Percentiles rank a stretch among this genome's conserved stretches.
Evolutionary conservation across 2,329 filamentous ascomycete species (phyloP).

Genomic region (Neonectria punicea): DNA sequence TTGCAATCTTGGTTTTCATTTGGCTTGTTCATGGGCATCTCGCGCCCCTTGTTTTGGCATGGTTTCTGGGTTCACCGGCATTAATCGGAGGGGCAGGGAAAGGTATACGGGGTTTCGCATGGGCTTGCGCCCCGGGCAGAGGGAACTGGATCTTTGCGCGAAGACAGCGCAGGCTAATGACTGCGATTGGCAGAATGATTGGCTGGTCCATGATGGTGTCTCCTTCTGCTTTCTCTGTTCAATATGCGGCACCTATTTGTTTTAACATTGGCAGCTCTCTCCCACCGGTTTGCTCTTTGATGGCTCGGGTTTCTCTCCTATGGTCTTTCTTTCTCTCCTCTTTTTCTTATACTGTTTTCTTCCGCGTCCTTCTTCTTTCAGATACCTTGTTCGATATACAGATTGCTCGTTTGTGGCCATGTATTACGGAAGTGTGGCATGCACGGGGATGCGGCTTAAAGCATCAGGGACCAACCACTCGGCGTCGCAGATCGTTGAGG

Average conservation of each 20-base stretch:
- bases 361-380: conserved; percentile 47
- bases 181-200: conserved; percentile 55
- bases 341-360: conserved; percentile 36
- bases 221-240: conserved; percentile 55
- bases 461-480: conserved; percentile 20
- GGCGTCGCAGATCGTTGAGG: conserved; percentile 36
- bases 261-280: conserved; percentile 47
- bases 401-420: conserved; percentile 46
- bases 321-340: conserved; percentile 36
- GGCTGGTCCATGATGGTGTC: conserved; percentile 62
- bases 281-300: conserved; percentile 23
- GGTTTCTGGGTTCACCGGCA: conserved; percentile 40
- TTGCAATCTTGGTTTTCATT: conserved; percentile 25
- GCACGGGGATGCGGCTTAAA: conserved; percentile 30
- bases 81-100: conserved; percentile 43
- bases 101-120: conserved; percentile 44
- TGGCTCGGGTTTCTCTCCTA: conserved; percentile 37
- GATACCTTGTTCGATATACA: conserved; percentile 72
- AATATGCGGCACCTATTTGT: conserved; percentile 52
- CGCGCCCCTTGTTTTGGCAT: conserved; percentile 34
- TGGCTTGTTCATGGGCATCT: conserved; percentile 31
- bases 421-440: conserved; percentile 37
- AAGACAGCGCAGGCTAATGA: conserved; percentile 56
- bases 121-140: conserved; percentile 41
- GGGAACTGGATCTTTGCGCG: conserved; percentile 46